These are phyloP conservation scores for Litsea cubeba DNA, from an alignment of 164 flowering plant genomes.

Conservation along the genomic window DNA sequence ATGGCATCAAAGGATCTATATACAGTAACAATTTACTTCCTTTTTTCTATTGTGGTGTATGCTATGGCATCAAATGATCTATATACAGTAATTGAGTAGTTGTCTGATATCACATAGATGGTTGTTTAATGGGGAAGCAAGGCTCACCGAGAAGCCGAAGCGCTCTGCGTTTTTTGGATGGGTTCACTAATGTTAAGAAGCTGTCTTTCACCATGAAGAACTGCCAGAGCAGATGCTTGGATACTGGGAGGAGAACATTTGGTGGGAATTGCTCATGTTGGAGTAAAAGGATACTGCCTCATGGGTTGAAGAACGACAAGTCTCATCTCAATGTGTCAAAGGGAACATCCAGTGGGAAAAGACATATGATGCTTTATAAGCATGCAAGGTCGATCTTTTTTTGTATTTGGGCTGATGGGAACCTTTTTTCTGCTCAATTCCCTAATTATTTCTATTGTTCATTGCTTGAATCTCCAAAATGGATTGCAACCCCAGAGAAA, in stretches of 20 bases:
- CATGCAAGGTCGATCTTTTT: slow-evolving; percentile 42
- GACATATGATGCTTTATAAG: slow-evolving; percentile 39
- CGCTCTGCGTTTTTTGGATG: slow-evolving; percentile 12
- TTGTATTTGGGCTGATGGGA: slow-evolving; percentile 41
- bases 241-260: slow-evolving; percentile 42
- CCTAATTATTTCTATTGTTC: slow-evolving; percentile 49
- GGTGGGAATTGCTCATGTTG: slow-evolving; percentile 33
- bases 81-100: neutral
- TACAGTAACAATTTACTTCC: too few species aligned
- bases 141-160: slow-evolving; percentile 34
- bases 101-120: neutral
- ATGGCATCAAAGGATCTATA: too few species aligned
- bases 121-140: slow-evolving; percentile 44
- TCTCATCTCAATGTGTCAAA: slow-evolving; percentile 32
- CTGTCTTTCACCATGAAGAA: slow-evolving; percentile 26
- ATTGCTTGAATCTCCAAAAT: slow-evolving; percentile 30
- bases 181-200: slow-evolving; percentile 10
- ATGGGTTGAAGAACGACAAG: slow-evolving; percentile 42
- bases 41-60: neutral
- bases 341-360: slow-evolving; percentile 40
- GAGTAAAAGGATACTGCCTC: slow-evolving; percentile 31
- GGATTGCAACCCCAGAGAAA: slow-evolving; percentile 15
- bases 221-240: slow-evolving; percentile 23
- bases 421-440: slow-evolving; percentile 67
- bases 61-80: neutral